Evolutionary conservation across 2,329 filamentous ascomycete genomes (phyloP).

Genomic region (Geoglossum cookeanum): DNA sequence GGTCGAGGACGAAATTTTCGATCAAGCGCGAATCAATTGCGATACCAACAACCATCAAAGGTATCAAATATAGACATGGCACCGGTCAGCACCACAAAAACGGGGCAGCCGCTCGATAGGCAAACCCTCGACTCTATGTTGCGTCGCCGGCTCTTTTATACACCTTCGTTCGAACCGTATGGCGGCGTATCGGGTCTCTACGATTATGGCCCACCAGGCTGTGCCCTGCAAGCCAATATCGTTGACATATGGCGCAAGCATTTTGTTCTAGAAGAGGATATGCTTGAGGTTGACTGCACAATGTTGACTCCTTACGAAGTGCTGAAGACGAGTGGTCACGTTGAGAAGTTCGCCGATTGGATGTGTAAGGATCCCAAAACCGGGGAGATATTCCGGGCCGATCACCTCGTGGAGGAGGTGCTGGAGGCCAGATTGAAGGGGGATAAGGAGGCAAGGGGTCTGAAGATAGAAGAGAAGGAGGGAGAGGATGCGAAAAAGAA

Average conservation of each 20-base stretch:
- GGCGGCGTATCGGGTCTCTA: conserved; percentile 75
- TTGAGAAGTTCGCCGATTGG: conserved; percentile 96
- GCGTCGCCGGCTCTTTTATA: conserved; percentile 80
- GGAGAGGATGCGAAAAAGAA: conserved; percentile 79
- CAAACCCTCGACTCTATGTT: conserved; percentile 66
- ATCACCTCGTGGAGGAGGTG: conserved; percentile 91
- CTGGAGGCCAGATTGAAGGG: conserved; percentile 74
- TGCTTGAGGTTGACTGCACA: conserved; percentile 88
- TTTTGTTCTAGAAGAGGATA: conserved; percentile 83
- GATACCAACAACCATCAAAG: neutral
- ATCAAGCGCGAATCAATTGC: neutral
- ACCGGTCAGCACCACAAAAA: conserved; percentile 52
- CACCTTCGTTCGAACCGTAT: conserved; percentile 90
- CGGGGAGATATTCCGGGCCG: conserved; percentile 87
- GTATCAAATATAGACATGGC: neutral
- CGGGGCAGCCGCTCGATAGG: conserved; percentile 78
- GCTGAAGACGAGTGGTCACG: conserved; percentile 88
- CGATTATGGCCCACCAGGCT: conserved; percentile 83
- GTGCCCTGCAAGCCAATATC: conserved; percentile 70
- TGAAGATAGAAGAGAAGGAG: conserved; percentile 46
- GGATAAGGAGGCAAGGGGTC: conserved; percentile 78
- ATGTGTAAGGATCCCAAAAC: conserved; percentile 99
- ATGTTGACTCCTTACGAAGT: conserved; percentile 87
- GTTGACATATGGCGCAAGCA: conserved; percentile 83
- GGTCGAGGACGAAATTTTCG: neutral